Evolutionary conservation across 495 filamentous ascomycete species (phyloP).

Genomic region (Entonaema liquescens): DNA sequence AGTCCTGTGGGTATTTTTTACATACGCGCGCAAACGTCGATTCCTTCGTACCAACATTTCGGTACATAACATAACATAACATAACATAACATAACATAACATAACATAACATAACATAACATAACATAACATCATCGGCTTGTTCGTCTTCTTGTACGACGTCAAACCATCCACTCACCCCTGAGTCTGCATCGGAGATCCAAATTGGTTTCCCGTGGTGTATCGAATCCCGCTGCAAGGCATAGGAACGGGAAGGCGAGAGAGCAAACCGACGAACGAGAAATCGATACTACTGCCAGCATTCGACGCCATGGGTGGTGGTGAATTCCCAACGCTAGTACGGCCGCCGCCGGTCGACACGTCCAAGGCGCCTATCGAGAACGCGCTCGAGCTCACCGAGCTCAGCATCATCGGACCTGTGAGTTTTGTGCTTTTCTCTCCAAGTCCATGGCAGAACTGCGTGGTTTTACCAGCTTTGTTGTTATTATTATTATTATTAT

Average conservation of each 20-base stretch:
- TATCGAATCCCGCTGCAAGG: background rate
- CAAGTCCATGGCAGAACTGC: too few relatives aligned
- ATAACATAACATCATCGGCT: background rate
- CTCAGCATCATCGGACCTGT: constrained; percentile 83
- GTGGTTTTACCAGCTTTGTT: too few relatives aligned
- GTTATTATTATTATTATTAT: too few relatives aligned
- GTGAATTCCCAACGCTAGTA: constrained; percentile 69
- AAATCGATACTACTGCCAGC: too few relatives aligned
- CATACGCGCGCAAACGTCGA: too few relatives aligned
- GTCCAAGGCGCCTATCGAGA: constrained; percentile 84
- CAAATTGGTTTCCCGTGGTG: too few relatives aligned
- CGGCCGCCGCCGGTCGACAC: constrained; percentile 75
- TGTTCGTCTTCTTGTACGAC: background rate
- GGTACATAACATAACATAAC: too few relatives aligned
- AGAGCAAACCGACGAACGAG: too few relatives aligned
- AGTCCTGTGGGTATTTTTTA: too few relatives aligned
- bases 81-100: too few relatives aligned
- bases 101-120: background rate
- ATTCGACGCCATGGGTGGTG: constrained; percentile 23
- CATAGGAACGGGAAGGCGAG: background rate
- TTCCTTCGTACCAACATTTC: too few relatives aligned
- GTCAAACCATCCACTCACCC: too few relatives aligned
- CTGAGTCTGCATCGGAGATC: background rate
- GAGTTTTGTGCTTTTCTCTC: constrained; percentile 39
- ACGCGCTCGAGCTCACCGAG: constrained; percentile 83